phyloP scores from a whole-genome alignment of 768 basidiomycete genomes.

The Rickenella mellea region DNA sequence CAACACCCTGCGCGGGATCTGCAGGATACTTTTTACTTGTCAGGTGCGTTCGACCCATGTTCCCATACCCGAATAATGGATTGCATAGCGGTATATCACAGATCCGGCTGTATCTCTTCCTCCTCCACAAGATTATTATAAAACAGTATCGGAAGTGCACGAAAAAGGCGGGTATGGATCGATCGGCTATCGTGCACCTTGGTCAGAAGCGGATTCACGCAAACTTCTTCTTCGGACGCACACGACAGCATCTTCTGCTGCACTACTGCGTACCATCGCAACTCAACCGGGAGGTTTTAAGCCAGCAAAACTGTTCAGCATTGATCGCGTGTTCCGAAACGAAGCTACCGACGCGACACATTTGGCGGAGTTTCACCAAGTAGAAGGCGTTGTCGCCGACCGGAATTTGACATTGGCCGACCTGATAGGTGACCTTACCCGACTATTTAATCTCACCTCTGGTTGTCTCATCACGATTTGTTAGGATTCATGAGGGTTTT shows the following conservation, averaged over 20 bases:
- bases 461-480: background rate
- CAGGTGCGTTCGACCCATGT: conserved; percentile 38
- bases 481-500: conserved; percentile 97
- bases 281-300: conserved; percentile 76
- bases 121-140: conserved; percentile 78
- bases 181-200: conserved; percentile 94
- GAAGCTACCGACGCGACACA: conserved; percentile 99
- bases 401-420: conserved; percentile 86
- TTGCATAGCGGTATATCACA: conserved; percentile 15
- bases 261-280: conserved; percentile 91
- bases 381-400: conserved; percentile 99
- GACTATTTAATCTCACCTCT: background rate
- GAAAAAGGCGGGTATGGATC: conserved; percentile 85
- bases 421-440: conserved; percentile 62
- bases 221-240: conserved; percentile 94
- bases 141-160: conserved; percentile 75
- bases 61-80: conserved; percentile 5
- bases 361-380: conserved; percentile 98
- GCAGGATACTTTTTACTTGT: conserved; percentile 98
- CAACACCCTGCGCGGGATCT: conserved; percentile 97
- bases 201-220: conserved; percentile 84
- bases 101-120: conserved; percentile 72
- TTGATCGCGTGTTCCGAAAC: conserved; percentile 97
- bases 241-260: conserved; percentile 89
- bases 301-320: conserved; percentile 91